A percentile compares a stretch with the other conserved stretches of the same genome.
Evolutionary conservation across 441 rosid genomes (phyloP).

Genomic region (Kokia cookei): DNA sequence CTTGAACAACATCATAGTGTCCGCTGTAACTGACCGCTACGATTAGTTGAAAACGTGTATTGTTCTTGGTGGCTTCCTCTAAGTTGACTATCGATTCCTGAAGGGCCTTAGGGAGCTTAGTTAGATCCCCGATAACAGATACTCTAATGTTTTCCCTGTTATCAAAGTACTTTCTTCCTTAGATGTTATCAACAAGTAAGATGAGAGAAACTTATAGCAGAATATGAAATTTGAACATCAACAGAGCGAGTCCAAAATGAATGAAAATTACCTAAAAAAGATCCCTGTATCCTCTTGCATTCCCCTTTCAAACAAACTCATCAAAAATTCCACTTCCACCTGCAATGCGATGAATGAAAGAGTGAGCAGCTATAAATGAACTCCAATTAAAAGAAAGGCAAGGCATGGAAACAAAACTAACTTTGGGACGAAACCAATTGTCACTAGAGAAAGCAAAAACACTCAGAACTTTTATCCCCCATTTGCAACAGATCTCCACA

Average conservation of each 20-base stretch:
- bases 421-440: conserved; percentile 64
- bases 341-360: conserved; percentile 10
- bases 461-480: conserved; percentile 53
- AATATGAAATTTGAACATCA: neutral
- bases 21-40: conserved; percentile 36
- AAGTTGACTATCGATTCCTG: conserved; percentile 16
- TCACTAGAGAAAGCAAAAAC: conserved; percentile 65
- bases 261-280: conserved; percentile 16
- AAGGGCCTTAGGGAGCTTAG: conserved; percentile 18
- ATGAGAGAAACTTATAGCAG: neutral
- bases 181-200: neutral
- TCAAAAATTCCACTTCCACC: conserved; percentile 53
- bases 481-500: conserved; percentile 34
- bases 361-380: neutral
- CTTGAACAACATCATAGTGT: conserved; percentile 31
- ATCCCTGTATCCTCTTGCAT: conserved; percentile 24
- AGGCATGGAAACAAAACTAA: neutral
- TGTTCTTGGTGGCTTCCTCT: conserved; percentile 20
- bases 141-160: conserved; percentile 24
- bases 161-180: neutral
- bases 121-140: conserved; percentile 27
- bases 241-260: neutral
- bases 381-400: neutral
- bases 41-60: conserved; percentile 26
- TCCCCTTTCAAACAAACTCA: conserved; percentile 44